Base-by-base conservation (phyloP, 306 rosid genomes). In the Cajanus cajan region DNA sequence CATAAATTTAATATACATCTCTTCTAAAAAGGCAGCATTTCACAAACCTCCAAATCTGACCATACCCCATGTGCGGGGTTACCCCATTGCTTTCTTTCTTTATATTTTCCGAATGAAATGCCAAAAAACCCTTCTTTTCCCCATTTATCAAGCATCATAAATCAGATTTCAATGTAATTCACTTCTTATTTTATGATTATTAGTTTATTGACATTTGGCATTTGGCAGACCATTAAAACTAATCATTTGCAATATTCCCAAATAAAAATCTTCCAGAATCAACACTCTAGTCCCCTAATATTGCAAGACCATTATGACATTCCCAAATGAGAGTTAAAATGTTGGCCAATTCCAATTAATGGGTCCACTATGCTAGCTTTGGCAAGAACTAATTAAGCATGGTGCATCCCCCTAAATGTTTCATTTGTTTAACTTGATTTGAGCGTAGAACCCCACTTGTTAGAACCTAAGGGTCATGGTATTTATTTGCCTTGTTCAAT, bases 31-130 rank as follows among this genome's bases (percentile, higher is more conserved):
- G 79, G 55, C 70, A 78, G 77, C 79, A 85, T 77, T 83, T 69
- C 72, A 79, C 47, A 82, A 50, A 69, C 71, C 85, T 86, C 91
- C 88, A 87, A 86, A 81, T 79, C 88, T 82, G 91, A 87, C 91
- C 89, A 77, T 71, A 50, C 83, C 85, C 92, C 98, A 94, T 91
- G 98, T 94, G 97, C 90, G 37, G 71, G 84, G 88, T 77, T 89
- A 70, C 87, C 90, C 88, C 86, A 77, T 81, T 83, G 36, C 68
- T 24, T 51, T 28, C 3, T 78, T 86, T 83, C 34, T 76, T 57
- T 37, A 69, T 73, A 73, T 8, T 73, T 77, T 73, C 78, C 82
- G 41, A 74, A 84, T 74, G 80, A 85, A 82, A 80, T 2, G 87
- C 90, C 90, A 86, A 87, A 86, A 68, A 62, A 73, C 77, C 89